Evolutionary conservation across 176 grass and related monocot species (phyloP).

Genomic region (Hyparrhenia diplandra): DNA sequence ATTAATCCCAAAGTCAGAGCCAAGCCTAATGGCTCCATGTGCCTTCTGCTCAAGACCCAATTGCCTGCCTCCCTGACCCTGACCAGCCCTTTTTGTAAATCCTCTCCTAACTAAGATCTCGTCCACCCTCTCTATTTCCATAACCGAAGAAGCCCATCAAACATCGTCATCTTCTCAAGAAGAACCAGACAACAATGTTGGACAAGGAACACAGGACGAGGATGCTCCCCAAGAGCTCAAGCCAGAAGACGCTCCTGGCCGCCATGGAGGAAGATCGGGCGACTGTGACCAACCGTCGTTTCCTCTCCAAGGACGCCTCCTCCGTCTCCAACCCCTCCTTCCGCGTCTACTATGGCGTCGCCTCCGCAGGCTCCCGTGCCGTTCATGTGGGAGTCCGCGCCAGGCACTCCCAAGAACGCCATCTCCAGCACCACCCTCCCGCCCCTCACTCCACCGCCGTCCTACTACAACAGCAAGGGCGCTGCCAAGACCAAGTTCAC

Average conservation of each 20-base stretch:
- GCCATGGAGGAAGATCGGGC: conserved; percentile 28
- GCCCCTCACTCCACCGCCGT: conserved; percentile 58
- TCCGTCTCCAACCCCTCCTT: conserved; percentile 49
- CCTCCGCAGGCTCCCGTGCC: conserved; percentile 58
- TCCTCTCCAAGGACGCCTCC: conserved; percentile 33
- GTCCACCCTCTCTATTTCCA: neutral
- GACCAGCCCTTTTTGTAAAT: neutral
- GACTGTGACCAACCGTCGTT: conserved; percentile 8
- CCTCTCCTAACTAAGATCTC: neutral
- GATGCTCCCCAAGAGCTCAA: conserved; percentile 45
- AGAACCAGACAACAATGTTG: neutral
- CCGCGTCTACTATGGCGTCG: conserved; percentile 54
- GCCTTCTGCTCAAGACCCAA: neutral
- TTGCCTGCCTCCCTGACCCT: neutral
- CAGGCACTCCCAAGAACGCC: conserved; percentile 60
- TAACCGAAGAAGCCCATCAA: neutral
- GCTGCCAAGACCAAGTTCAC: conserved; percentile 8
- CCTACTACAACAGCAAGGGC: conserved; percentile 38
- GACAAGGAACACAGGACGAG: conserved; percentile 6
- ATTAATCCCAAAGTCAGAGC: conserved; percentile 25
- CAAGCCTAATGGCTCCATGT: conserved; percentile 17
- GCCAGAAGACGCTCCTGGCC: conserved; percentile 36
- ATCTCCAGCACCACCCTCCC: conserved; percentile 33
- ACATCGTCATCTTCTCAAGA: neutral
- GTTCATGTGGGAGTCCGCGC: conserved; percentile 60